Evolutionary conservation across 169 alveolate species (phyloP).

Genomic region (Condylostoma magnum): DNA sequence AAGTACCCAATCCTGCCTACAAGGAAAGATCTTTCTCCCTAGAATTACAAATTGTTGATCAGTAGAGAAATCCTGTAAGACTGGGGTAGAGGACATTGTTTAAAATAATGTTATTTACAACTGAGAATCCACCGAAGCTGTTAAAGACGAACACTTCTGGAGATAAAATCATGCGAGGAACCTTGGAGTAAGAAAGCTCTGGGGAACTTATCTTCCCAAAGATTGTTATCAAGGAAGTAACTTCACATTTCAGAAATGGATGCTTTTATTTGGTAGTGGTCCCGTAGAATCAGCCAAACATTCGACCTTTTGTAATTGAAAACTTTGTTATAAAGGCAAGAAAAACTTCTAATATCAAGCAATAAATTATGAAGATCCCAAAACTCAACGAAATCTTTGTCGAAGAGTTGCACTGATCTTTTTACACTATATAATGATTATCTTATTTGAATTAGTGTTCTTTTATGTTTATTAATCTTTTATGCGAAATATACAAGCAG

Average conservation of each 20-base stretch:
- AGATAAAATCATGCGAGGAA: slow-evolving; percentile 29
- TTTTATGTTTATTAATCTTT: too few species aligned
- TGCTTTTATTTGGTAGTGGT: slow-evolving; percentile 10
- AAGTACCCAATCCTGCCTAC: slow-evolving; percentile 19
- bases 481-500: too few species aligned
- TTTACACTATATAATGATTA: too few species aligned
- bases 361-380: too few species aligned
- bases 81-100: background rate
- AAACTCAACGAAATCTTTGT: too few species aligned
- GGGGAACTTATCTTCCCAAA: background rate
- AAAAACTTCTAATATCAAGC: too few species aligned
- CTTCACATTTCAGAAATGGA: slow-evolving; percentile 26
- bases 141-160: slow-evolving; percentile 15
- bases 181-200: background rate
- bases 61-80: background rate
- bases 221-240: slow-evolving; percentile 19
- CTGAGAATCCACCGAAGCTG: slow-evolving; percentile 28
- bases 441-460: too few species aligned
- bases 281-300: background rate
- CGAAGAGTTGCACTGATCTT: too few species aligned
- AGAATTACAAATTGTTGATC: background rate
- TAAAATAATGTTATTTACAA: background rate
- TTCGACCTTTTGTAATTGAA: slow-evolving; percentile 21
- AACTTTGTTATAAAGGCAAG: slow-evolving; percentile 25
- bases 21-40: slow-evolving; percentile 25